Conservation (phyloP, 1,284 basidiomycete genomes). For the Leccinum griseonigrum region DNA sequence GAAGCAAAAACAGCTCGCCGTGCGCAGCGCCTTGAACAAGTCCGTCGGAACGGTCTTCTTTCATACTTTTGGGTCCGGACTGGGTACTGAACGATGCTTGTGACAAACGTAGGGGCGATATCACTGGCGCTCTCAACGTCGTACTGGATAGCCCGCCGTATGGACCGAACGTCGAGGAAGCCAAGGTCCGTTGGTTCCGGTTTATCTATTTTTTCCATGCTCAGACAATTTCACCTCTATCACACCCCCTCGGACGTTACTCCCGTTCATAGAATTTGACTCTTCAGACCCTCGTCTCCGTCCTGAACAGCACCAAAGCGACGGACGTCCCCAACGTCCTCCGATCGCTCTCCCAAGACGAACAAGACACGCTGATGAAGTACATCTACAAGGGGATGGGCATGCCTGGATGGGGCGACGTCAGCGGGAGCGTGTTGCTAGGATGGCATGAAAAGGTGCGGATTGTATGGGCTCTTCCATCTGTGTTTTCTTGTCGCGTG, state of each 20-base stretch:
- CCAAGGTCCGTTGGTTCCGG: constrained; percentile 64
- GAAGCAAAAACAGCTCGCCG: constrained; percentile 70
- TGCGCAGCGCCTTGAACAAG: constrained; percentile 74
- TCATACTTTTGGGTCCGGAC: background rate
- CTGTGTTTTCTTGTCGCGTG: background rate
- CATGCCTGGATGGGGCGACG: constrained; percentile 78
- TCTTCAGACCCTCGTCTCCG: constrained; percentile 83
- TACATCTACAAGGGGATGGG: constrained; percentile 98
- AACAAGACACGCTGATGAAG: constrained; percentile 96
- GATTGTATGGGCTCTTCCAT: background rate
- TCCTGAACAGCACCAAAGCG: constrained; percentile 93
- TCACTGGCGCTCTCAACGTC: constrained; percentile 64
- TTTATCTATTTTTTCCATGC: background rate
- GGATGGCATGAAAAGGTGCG: constrained; percentile 31
- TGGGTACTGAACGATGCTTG: background rate
- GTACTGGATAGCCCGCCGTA: constrained; percentile 81
- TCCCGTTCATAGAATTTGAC: constrained; percentile 60
- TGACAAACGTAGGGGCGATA: constrained; percentile 58
- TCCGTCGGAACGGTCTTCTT: constrained; percentile 38
- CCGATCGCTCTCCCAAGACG: constrained; percentile 71
- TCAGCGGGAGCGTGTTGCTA: constrained; percentile 86
- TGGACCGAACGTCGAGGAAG: constrained; percentile 81
- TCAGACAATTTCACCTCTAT: background rate
- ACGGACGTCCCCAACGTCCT: constrained; percentile 83
- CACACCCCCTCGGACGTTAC: background rate